Evolutionary conservation across 805 yeast species (phyloP).

Genomic region (Wickerhamiella sorbophila): DNA sequence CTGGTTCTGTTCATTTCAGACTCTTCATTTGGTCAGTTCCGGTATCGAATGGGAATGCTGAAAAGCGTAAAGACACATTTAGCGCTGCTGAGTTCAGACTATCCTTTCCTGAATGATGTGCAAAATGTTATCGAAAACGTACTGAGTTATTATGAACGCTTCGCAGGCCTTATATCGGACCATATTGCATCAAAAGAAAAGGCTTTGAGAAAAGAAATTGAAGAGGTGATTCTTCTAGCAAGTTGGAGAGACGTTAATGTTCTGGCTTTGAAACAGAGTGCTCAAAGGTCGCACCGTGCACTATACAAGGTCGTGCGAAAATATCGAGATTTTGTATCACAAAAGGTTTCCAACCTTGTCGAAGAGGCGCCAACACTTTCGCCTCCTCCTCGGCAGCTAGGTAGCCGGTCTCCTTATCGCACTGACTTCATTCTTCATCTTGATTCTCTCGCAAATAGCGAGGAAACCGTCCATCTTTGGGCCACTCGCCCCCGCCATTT

Average conservation of each 20-base stretch:
- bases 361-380: slow-evolving; percentile 30
- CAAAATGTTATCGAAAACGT: slow-evolving; percentile 40
- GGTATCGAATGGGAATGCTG: slow-evolving; percentile 42
- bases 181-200: slow-evolving; percentile 34
- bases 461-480: slow-evolving; percentile 29
- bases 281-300: slow-evolving; percentile 72
- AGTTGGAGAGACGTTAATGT: slow-evolving; percentile 96
- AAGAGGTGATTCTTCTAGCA: slow-evolving; percentile 75
- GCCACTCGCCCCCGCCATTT: slow-evolving; percentile 41
- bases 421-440: background rate
- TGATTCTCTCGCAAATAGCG: background rate
- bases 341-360: slow-evolving; percentile 38
- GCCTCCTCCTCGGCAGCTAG: slow-evolving; percentile 24
- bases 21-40: slow-evolving; percentile 63
- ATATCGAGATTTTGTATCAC: slow-evolving; percentile 49
- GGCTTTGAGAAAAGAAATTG: slow-evolving; percentile 58
- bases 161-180: slow-evolving; percentile 35
- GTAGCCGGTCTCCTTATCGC: background rate
- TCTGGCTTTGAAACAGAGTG: slow-evolving; percentile 86
- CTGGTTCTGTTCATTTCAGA: slow-evolving; percentile 64
- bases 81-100: slow-evolving; percentile 13
- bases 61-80: slow-evolving; percentile 51
- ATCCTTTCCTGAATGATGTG: slow-evolving; percentile 13
- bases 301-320: slow-evolving; percentile 74
- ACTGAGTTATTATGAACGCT: slow-evolving; percentile 53